phyloP scores from a whole-genome alignment of 371 early-diverging fungal genomes.

The Mortierella sp. region DNA sequence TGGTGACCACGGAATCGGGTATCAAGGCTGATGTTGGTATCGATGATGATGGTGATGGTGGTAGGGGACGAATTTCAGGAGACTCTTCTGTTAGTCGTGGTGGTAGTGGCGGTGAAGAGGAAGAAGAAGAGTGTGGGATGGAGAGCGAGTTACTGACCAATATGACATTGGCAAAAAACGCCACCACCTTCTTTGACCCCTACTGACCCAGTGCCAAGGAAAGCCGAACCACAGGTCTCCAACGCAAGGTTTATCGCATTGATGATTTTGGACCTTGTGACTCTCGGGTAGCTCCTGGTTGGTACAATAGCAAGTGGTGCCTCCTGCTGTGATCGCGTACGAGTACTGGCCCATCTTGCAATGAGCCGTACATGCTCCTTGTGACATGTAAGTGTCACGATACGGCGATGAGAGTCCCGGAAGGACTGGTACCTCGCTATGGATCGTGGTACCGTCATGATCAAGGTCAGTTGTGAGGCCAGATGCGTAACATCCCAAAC shows the following conservation, averaged over 20 bases:
- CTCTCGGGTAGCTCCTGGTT: slow-evolving; percentile 12
- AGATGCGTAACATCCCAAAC: slow-evolving; percentile 25
- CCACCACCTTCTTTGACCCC: not conserved
- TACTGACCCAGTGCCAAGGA: not conserved
- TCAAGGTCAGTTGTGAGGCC: not conserved
- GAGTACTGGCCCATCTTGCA: slow-evolving; percentile 19
- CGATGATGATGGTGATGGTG: not conserved
- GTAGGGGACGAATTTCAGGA: no score
- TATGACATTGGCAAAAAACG: slow-evolving; percentile 21
- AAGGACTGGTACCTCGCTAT: not conserved
- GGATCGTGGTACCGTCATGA: not conserved
- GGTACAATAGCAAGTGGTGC: slow-evolving; percentile 27
- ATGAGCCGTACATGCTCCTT: slow-evolving; percentile 23
- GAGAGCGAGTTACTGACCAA: slow-evolving; percentile 9
- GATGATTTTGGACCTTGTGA: slow-evolving; percentile 10
- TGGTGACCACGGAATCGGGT: not conserved
- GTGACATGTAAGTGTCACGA: slow-evolving; percentile 45
- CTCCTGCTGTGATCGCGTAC: slow-evolving; percentile 18
- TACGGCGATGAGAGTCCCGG: slow-evolving; percentile 13
- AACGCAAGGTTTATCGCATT: slow-evolving; percentile 31
- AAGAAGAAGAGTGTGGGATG: not conserved
- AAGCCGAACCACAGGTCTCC: slow-evolving; percentile 35
- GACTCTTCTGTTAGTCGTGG: not conserved
- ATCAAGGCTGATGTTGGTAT: not conserved
- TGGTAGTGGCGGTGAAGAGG: not conserved